Evolutionary conservation across 1,139 yeast genomes (phyloP).

Genomic region (Nakaseomyces delphensis): DNA sequence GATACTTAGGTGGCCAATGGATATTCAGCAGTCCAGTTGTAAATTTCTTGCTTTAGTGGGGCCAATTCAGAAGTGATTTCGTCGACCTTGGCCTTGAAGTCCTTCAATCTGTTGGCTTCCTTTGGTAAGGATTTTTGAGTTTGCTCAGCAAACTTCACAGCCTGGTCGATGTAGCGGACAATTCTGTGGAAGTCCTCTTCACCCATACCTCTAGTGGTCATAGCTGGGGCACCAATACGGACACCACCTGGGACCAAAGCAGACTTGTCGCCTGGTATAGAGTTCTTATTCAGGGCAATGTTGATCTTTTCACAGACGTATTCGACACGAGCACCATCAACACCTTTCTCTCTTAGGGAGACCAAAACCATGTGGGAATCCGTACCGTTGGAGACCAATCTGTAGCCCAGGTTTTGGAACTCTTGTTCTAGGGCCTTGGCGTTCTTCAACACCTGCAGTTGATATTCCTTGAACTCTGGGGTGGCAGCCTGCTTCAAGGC

Average conservation of each 20-base stretch:
- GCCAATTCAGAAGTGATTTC: slow-evolving; percentile 60
- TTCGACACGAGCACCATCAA: slow-evolving; percentile 98
- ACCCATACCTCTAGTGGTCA: slow-evolving; percentile 94
- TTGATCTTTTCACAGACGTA: slow-evolving; percentile 89
- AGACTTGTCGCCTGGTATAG: slow-evolving; percentile 96
- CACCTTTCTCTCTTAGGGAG: slow-evolving; percentile 77
- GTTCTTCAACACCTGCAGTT: slow-evolving; percentile 77
- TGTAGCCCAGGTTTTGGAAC: slow-evolving; percentile 63
- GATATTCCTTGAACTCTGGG: slow-evolving; percentile 88
- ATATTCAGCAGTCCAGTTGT: slow-evolving; percentile 86
- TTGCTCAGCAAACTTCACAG: slow-evolving; percentile 69
- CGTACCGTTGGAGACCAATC: slow-evolving; percentile 86
- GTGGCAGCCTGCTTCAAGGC: slow-evolving; percentile 91
- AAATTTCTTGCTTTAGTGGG: slow-evolving; percentile 66
- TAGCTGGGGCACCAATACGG: slow-evolving; percentile 97
- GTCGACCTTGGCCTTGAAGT: slow-evolving; percentile 75
- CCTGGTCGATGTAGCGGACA: slow-evolving; percentile 74
- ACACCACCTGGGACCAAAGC: slow-evolving; percentile 98
- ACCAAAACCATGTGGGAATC: slow-evolving; percentile 95
- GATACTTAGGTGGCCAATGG: slow-evolving; percentile 63
- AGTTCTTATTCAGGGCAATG: slow-evolving; percentile 93
- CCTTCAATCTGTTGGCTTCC: slow-evolving; percentile 88
- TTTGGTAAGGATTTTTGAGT: slow-evolving; percentile 68
- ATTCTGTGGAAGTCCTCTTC: slow-evolving; percentile 78
- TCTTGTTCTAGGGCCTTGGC: slow-evolving; percentile 77